phyloP scores from a whole-genome alignment of 2,329 filamentous ascomycete species.

The Diplocarpon rosae region DNA sequence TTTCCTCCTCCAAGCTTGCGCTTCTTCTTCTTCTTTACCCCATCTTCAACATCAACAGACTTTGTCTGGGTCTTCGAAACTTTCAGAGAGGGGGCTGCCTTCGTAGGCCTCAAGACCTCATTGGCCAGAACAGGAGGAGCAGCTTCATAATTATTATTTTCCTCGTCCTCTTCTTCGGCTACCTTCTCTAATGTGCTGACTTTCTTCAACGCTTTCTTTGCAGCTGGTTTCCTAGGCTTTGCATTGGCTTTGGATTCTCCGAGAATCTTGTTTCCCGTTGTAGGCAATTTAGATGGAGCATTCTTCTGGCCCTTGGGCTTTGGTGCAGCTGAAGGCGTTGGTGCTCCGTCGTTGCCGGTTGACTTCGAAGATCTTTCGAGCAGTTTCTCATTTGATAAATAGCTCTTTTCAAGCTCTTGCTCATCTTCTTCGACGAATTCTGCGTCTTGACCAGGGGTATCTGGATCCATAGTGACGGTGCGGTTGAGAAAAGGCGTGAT shows the following conservation, averaged over 20 bases:
- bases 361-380: neutral
- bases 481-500: constrained; percentile 89
- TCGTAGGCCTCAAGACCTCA: constrained; percentile 1
- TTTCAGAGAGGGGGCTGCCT: constrained; percentile 7
- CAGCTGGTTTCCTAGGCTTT: constrained; percentile 23
- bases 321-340: constrained; percentile 5
- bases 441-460: constrained; percentile 18
- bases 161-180: constrained; percentile 28
- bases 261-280: constrained; percentile 32
- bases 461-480: constrained; percentile 46
- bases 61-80: constrained; percentile 13
- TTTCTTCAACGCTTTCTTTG: constrained; percentile 23
- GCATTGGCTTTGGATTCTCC: constrained; percentile 30
- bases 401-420: constrained; percentile 1
- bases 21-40: constrained; percentile 56
- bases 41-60: constrained; percentile 19
- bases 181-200: constrained; percentile 31
- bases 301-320: constrained; percentile 20
- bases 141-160: constrained; percentile 28
- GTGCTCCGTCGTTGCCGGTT: neutral
- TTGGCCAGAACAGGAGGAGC: constrained; percentile 8
- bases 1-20: constrained; percentile 55
- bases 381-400: neutral
- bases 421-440: neutral
- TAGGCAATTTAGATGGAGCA: constrained; percentile 7